Conservation (phyloP, 495 filamentous ascomycete species). For the Mytilinidion resinicola region DNA sequence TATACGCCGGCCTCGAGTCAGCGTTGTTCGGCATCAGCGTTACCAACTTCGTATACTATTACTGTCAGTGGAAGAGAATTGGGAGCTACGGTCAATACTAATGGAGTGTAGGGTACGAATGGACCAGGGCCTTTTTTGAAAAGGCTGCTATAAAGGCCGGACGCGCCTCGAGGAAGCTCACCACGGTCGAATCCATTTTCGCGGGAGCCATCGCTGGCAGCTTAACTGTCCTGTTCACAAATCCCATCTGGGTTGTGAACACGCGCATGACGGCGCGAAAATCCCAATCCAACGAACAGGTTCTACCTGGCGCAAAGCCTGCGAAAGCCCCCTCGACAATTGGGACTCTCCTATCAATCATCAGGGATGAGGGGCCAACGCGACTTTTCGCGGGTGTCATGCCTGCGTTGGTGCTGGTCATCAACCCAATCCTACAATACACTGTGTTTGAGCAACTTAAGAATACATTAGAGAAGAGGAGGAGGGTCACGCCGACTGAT, state of each 20-base stretch:
- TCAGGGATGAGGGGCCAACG: slow-evolving; percentile 71
- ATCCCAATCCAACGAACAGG: slow-evolving; percentile 48
- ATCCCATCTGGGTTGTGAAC: slow-evolving; percentile 98
- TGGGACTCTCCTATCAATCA: slow-evolving; percentile 66
- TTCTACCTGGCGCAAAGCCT: slow-evolving; percentile 42
- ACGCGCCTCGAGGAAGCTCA: slow-evolving; percentile 75
- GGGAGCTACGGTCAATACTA: slow-evolving; percentile 2
- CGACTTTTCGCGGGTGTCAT: slow-evolving; percentile 89
- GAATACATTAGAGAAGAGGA: slow-evolving; percentile 60
- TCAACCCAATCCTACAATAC: slow-evolving; percentile 98
- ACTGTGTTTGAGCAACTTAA: slow-evolving; percentile 98
- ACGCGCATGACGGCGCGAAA: slow-evolving; percentile 93
- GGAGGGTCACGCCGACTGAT: slow-evolving; percentile 70
- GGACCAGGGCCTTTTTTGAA: slow-evolving; percentile 85
- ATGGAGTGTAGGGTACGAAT: slow-evolving; percentile 70
- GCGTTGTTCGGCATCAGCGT: slow-evolving; percentile 96
- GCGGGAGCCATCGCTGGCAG: slow-evolving; percentile 91
- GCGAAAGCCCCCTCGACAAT: slow-evolving; percentile 60
- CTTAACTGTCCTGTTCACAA: slow-evolving; percentile 90
- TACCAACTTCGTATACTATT: slow-evolving; percentile 99
- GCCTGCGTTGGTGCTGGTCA: slow-evolving; percentile 85
- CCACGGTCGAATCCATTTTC: slow-evolving; percentile 84
- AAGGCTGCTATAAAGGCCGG: slow-evolving; percentile 66
- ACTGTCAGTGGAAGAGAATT: slow-evolving; percentile 52
- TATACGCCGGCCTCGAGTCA: slow-evolving; percentile 83